A percentile compares a stretch with the other conserved stretches of the same genome.
phyloP scores from a whole-genome alignment of 805 yeast genomes.

The Kodamaea sagamina region DNA sequence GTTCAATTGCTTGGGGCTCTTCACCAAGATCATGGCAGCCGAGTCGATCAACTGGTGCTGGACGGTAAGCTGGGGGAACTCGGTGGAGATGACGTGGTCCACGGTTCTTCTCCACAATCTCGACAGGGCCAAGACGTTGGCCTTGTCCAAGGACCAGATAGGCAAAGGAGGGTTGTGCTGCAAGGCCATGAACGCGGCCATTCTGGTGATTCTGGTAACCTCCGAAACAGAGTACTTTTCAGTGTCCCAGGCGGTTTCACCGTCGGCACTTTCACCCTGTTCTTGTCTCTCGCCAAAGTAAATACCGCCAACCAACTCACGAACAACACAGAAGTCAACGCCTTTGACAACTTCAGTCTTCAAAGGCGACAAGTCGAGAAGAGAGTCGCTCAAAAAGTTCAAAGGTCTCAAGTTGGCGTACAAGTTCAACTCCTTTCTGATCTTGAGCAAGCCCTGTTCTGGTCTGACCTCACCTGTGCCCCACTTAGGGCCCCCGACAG shows the following conservation, averaged over 20 bases:
- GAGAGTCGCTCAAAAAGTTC: constrained; percentile 82
- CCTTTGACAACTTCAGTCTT: constrained; percentile 84
- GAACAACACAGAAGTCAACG: constrained; percentile 87
- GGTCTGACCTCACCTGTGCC: constrained; percentile 96
- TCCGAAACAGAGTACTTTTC: constrained; percentile 90
- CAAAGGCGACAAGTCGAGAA: constrained; percentile 85
- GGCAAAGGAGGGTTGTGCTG: constrained; percentile 94
- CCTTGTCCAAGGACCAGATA: constrained; percentile 95
- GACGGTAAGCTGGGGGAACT: constrained; percentile 84
- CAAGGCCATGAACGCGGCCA: constrained; percentile 96
- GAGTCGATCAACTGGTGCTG: constrained; percentile 97
- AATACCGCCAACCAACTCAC: constrained; percentile 97
- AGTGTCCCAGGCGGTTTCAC: constrained; percentile 87
- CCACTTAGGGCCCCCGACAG: constrained; percentile 99
- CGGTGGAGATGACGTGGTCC: constrained; percentile 76
- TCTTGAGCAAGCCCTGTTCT: constrained; percentile 92
- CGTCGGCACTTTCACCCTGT: constrained; percentile 67
- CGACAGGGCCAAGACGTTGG: constrained; percentile 94
- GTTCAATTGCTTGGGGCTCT: constrained; percentile 86
- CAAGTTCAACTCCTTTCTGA: constrained; percentile 89
- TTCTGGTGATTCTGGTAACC: constrained; percentile 92
- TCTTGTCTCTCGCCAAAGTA: constrained; percentile 96
- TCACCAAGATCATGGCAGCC: constrained; percentile 96
- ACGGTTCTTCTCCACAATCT: constrained; percentile 96
- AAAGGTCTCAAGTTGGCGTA: constrained; percentile 98